phyloP scores from a whole-genome alignment of 306 rosid genomes.

The Nissolia schottii region DNA sequence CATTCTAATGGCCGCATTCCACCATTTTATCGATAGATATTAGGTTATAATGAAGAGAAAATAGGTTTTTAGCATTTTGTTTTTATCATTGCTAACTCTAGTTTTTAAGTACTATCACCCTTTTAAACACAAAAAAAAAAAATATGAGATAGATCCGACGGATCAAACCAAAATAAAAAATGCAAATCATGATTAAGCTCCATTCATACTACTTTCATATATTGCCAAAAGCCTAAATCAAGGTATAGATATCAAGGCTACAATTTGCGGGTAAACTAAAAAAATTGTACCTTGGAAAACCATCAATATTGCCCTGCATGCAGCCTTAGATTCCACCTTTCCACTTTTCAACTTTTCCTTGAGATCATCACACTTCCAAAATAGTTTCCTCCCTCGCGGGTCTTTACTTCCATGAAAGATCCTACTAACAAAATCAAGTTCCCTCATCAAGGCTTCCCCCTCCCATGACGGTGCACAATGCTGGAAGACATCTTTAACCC shows the following conservation, averaged over 20 bases:
- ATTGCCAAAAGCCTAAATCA: background rate
- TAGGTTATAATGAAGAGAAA: slow-evolving; percentile 2
- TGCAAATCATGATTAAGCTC: background rate
- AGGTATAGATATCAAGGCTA: slow-evolving; percentile 5
- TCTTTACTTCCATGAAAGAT: slow-evolving; percentile 90
- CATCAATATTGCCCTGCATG: slow-evolving; percentile 72
- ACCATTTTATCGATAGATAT: background rate
- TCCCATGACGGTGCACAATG: slow-evolving; percentile 97
- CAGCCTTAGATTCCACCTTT: slow-evolving; percentile 55
- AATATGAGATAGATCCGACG: slow-evolving; percentile 7
- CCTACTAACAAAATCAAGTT: slow-evolving; percentile 91
- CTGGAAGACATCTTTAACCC: slow-evolving; percentile 98
- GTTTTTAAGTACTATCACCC: background rate
- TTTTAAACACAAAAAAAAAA: slow-evolving; percentile 9
- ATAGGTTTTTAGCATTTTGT: background rate
- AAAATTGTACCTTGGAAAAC: slow-evolving; percentile 77
- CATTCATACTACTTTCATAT: background rate
- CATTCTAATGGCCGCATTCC: background rate
- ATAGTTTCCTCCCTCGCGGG: slow-evolving; percentile 76
- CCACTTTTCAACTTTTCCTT: slow-evolving; percentile 69
- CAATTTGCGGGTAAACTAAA: background rate
- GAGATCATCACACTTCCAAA: slow-evolving; percentile 80
- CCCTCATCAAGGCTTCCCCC: slow-evolving; percentile 75
- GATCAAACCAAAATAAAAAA: too few relatives aligned
- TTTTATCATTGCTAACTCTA: background rate